Conservation (phyloP, 345 rosid genomes). For the Turritis glabra region DNA sequence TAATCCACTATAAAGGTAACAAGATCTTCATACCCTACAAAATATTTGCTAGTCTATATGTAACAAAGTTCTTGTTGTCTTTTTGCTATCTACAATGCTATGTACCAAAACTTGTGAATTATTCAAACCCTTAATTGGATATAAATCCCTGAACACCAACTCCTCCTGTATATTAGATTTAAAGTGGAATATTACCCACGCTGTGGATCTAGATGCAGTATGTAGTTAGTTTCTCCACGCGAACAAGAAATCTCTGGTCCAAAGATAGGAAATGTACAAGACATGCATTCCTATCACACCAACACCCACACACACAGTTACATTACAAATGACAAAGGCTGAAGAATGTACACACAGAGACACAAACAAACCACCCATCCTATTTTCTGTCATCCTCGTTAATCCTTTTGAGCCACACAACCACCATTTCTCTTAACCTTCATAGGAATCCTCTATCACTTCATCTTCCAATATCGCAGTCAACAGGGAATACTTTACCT, state of each 20-base stretch:
- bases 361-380: neutral
- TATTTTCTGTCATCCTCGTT: neutral
- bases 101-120: no score
- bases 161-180: neutral
- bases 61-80: no score
- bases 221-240: neutral
- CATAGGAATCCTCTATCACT: slow-evolving; percentile 33
- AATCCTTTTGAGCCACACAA: neutral
- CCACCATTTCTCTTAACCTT: slow-evolving; percentile 2
- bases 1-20: no score
- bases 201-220: neutral
- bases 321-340: slow-evolving; percentile 17
- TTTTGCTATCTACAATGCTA: no score
- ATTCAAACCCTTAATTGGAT: no score
- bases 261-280: slow-evolving; percentile 24
- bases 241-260: neutral
- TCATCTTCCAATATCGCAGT: slow-evolving; percentile 63
- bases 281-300: slow-evolving; percentile 6
- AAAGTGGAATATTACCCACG: neutral
- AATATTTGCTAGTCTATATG: no score
- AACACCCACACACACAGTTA: slow-evolving; percentile 25
- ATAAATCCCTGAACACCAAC: neutral
- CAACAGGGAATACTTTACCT: slow-evolving; percentile 84
- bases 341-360: slow-evolving; percentile 27
- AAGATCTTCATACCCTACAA: no score